Conservation (phyloP, 805 yeast species). For the Starmerella cellae region DNA sequence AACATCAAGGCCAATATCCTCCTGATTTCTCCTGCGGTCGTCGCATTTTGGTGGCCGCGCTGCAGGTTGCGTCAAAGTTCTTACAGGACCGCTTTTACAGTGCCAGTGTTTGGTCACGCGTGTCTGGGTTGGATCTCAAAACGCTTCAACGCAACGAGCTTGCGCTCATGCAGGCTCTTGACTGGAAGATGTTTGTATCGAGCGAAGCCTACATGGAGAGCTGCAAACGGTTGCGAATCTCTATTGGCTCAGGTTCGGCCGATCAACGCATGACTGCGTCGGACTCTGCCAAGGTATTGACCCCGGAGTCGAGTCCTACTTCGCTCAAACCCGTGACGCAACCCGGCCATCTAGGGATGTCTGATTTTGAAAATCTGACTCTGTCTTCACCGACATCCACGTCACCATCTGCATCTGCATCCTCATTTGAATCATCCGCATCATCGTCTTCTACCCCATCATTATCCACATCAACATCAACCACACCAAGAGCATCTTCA, state of each 20-base stretch:
- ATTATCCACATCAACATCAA: no score
- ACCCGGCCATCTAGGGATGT: no score
- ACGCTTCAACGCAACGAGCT: slow-evolving; percentile 45
- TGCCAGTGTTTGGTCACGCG: slow-evolving; percentile 58
- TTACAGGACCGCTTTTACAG: slow-evolving; percentile 60
- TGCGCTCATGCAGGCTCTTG: slow-evolving; percentile 38
- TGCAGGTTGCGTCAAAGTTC: slow-evolving; percentile 62
- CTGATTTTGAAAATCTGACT: no score
- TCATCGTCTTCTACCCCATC: no score
- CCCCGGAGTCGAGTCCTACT: slow-evolving; percentile 1
- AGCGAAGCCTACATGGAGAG: slow-evolving; percentile 19
- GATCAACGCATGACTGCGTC: background rate
- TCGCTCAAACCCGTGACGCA: background rate
- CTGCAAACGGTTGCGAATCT: slow-evolving; percentile 13
- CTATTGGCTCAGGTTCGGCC: slow-evolving; percentile 4
- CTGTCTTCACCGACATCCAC: no score
- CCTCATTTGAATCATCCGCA: no score
- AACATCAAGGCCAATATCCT: slow-evolving; percentile 3
- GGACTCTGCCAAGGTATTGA: background rate
- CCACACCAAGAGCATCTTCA: no score
- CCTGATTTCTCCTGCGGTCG: slow-evolving; percentile 39
- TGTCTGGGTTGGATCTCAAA: slow-evolving; percentile 46
- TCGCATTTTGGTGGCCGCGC: slow-evolving; percentile 50
- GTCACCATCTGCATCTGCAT: no score
- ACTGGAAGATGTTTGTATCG: slow-evolving; percentile 46